Evolutionary conservation across 176 grass and related monocot genomes (phyloP), one percentile per base, ranked within the genome.

Genomic region (Rhipidocladum racemiflorum): DNA sequence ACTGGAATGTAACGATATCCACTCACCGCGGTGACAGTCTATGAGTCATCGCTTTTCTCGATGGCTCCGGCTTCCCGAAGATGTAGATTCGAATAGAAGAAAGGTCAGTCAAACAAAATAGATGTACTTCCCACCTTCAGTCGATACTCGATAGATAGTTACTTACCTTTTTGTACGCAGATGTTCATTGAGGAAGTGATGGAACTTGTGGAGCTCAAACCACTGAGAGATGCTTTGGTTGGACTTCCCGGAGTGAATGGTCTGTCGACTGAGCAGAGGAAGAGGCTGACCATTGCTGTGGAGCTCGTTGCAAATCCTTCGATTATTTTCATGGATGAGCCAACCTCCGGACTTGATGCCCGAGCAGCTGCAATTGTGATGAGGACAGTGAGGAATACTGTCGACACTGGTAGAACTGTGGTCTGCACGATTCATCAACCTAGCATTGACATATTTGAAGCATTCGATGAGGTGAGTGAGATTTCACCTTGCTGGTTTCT

Each of bases 361-460:
- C 79, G 91, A 54, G 94, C 94, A 77, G 94, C 94, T 39, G 94
- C 94, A 38, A 97, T 97, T 86, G 94, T 97, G 24, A 97, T 94
- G 91, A 88, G 94, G 53, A 86, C 94, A 2, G 94, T 97, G 57
- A 97, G 94, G 54, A 97, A 97, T 71, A 97, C 91, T 38, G 94
- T 94, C 0, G 63, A 97, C 53, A 94, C 94, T 54, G 94, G 94
- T 8, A 93, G 94, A 51, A 97, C 94, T 61, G 94, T 97, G 29
- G 91, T 97, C 32, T 97, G 94, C 82, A 97, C 94, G 6, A 97
- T 97, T 82, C 94, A 97, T 87, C 94, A 97, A 23, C 94, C 94
- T 57, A 97, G 94, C 81, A 97, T 97, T 72, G 94, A 97, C 75
- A 94, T 97, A 70, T 97, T 97, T 88, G 94, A 97, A 97, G 87